Percentiles rank a stretch among this genome's conserved stretches.
phyloP scores from a whole-genome alignment of 345 rosid genomes.

The Schrenkiella parvula region DNA sequence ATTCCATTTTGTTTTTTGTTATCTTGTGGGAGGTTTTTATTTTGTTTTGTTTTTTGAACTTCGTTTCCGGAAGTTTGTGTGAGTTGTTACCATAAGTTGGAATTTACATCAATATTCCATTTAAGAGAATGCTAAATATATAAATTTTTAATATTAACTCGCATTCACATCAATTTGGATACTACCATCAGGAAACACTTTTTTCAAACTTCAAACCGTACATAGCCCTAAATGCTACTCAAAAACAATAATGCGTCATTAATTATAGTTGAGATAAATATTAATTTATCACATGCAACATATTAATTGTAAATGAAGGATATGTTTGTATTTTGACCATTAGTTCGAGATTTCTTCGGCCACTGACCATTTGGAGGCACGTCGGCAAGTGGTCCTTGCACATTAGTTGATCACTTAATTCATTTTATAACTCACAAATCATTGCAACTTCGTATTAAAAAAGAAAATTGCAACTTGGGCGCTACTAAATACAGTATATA shows the following conservation, averaged over 20 bases:
- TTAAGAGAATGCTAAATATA: not conserved
- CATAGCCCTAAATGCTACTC: not conserved
- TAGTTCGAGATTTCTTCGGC: conserved; percentile 18
- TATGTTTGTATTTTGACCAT: conserved; percentile 1
- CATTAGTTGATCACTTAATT: not conserved
- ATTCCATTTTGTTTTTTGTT: not conserved
- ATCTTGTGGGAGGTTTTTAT: too few relatives aligned
- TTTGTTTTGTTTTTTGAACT: too few relatives aligned
- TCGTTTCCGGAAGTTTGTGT: not conserved
- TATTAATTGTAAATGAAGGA: not conserved
- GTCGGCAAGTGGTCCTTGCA: conserved; percentile 17
- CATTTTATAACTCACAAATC: conserved; percentile 7
- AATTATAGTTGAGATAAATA: not conserved
- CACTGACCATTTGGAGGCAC: conserved; percentile 1
- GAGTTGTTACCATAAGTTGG: too few relatives aligned
- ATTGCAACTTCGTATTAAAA: conserved; percentile 27
- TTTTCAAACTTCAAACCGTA: not conserved
- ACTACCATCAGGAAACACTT: not conserved
- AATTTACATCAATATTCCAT: too few relatives aligned
- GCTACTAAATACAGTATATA: not conserved
- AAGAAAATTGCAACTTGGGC: conserved; percentile 26
- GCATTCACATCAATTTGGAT: not conserved
- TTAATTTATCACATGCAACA: not conserved
- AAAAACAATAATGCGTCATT: not conserved
- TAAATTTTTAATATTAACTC: too few relatives aligned